Conservation (phyloP, 306 rosid species). For the Cucumis cinereus region DNA sequence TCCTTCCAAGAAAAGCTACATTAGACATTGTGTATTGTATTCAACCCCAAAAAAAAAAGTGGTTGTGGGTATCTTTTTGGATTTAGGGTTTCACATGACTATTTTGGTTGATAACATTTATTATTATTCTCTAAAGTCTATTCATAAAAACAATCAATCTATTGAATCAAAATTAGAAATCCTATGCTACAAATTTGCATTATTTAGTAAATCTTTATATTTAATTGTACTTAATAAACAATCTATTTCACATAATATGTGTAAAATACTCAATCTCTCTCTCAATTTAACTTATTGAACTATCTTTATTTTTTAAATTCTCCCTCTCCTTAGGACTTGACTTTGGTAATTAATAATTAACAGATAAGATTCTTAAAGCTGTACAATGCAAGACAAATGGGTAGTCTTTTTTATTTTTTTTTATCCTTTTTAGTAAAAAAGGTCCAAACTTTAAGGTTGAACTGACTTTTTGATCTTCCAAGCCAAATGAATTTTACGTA, state of each 20-base stretch:
- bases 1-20: constrained; percentile 1
- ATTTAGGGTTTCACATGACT: background rate
- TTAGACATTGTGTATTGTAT: background rate
- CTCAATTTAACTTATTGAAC: background rate
- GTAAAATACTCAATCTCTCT: background rate
- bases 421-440: background rate
- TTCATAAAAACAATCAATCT: background rate
- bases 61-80: background rate
- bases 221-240: background rate
- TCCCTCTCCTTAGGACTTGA: background rate
- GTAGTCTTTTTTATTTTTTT: background rate
- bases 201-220: background rate
- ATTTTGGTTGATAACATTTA: background rate
- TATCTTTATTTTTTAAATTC: too few relatives aligned
- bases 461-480: background rate
- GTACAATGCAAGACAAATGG: background rate
- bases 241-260: background rate
- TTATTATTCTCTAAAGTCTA: background rate
- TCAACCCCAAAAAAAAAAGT: background rate
- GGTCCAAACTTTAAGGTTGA: background rate
- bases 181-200: background rate
- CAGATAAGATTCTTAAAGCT: background rate
- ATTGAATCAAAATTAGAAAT: background rate
- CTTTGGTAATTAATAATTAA: background rate
- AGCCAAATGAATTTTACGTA: background rate